Conservation (phyloP, 2,329 filamentous ascomycete species). For the Juglanconis sp. region DNA sequence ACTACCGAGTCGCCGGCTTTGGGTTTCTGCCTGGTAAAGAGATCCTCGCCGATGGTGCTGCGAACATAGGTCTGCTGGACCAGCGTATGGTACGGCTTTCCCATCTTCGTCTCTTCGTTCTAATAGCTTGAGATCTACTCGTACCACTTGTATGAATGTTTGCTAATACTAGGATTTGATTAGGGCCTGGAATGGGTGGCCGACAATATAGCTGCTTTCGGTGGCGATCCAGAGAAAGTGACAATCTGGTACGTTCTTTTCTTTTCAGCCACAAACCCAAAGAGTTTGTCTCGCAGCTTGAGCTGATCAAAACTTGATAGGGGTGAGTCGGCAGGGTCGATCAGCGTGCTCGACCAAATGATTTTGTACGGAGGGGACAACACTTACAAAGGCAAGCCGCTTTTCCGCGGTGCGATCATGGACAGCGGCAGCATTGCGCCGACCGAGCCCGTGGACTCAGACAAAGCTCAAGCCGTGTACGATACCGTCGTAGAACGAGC, state of each 20-base stretch:
- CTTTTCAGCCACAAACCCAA: background rate
- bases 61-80: constrained; percentile 71
- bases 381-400: constrained; percentile 68
- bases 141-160: background rate
- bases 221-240: constrained; percentile 74
- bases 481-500: constrained; percentile 57
- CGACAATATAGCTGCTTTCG: constrained; percentile 74
- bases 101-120: constrained; percentile 32
- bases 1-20: constrained; percentile 73
- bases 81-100: constrained; percentile 71
- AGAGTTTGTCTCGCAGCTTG: no score
- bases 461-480: constrained; percentile 64
- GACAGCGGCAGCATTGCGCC: constrained; percentile 65
- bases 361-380: constrained; percentile 68
- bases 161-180: background rate
- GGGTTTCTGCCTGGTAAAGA: constrained; percentile 71
- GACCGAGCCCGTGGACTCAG: constrained; percentile 59
- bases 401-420: constrained; percentile 79
- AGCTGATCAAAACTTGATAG: background rate
- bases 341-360: constrained; percentile 76
- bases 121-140: background rate
- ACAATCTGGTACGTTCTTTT: constrained; percentile 64
- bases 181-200: constrained; percentile 32
- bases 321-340: constrained; percentile 66
- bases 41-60: constrained; percentile 61